Base-by-base conservation (phyloP, 1,139 yeast species). In the Kodamaea ohmeri region DNA sequence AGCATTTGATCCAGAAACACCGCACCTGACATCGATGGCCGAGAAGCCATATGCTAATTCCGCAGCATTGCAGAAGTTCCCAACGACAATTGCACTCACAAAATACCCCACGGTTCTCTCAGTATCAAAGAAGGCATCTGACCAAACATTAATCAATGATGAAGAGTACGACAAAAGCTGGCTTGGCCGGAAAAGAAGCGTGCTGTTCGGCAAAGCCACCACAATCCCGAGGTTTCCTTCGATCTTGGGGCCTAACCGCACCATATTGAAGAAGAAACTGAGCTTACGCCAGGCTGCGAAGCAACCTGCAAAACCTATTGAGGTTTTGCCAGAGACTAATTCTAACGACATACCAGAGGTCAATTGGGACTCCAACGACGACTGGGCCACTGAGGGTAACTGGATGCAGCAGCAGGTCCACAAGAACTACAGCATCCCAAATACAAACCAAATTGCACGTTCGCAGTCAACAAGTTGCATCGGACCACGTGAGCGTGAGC, bases 81-180 rank as follows among this genome's bases (percentile, higher is more conserved):
- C 22, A 20, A 9, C 9, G 22, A 20, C 9, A 20, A 6, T 20
- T 20, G 13, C 8, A 24, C 28, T 17, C 20, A 15, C 20, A 11
- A 15, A 4, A 26, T 18, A 8, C 18, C 17, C 11, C 18, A 7
- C 29, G 17, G 29, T 26, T 7, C 27, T 9, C 12, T 13, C 32
- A 4, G 38, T 40, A 3, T 32, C 21, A 29, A 38, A 34, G 37
- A 36, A 33, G 32, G 21, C 9, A 12, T 40, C 43, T n/a, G 43
- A 40, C 20, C 39, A 35, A 28, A 40, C 43, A 3, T 33, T 40
- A 15, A 35, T 40, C 13, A 24, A 32, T 20, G 17, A 36, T 15
- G 30, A 27, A 8, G 20, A 27, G 16, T 27, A 27, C 20, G 29
- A 13, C 17, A 11, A 16, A 7, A 27, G 12, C 17, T 20, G 22